These are phyloP conservation scores for Schwanniomyces yamadae DNA, from an alignment of 805 yeast species.

Conservation along the genomic window DNA sequence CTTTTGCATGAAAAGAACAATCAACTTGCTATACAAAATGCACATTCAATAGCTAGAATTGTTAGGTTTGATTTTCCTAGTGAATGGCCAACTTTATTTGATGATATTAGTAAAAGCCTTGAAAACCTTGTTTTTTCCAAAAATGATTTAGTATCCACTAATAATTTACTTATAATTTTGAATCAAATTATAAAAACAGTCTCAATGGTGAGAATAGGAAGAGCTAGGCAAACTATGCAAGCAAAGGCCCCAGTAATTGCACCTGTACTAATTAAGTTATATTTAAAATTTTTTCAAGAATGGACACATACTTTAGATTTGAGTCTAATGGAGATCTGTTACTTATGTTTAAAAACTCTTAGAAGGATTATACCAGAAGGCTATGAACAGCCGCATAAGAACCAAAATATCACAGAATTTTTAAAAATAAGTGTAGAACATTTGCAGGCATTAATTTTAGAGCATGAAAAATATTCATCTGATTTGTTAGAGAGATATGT, in stretches of 20 bases:
- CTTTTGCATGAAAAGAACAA: constrained; percentile 67
- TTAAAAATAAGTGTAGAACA: constrained; percentile 57
- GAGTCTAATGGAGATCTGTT: constrained; percentile 69
- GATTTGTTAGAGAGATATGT: constrained; percentile 67
- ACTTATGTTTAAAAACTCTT: constrained; percentile 70
- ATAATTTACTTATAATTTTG: constrained; percentile 62
- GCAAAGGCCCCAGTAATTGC: constrained; percentile 63
- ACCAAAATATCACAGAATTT: constrained; percentile 58
- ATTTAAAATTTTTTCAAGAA: constrained; percentile 55
- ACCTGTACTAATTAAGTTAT: constrained; percentile 58
- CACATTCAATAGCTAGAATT: constrained; percentile 76
- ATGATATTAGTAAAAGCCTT: constrained; percentile 50
- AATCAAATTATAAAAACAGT: constrained; percentile 78
- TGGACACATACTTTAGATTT: constrained; percentile 58
- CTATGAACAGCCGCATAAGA: constrained; percentile 65
- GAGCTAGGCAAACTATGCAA: constrained; percentile 76
- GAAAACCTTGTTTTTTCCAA: constrained; percentile 41
- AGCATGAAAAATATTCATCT: constrained; percentile 49
- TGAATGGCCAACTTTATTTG: constrained; percentile 83
- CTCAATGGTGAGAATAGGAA: constrained; percentile 77
- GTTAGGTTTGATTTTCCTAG: constrained; percentile 82
- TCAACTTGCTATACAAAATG: constrained; percentile 78
- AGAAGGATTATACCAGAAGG: constrained; percentile 78
- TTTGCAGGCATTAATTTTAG: constrained; percentile 52
- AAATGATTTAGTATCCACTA: constrained; percentile 51